Percentiles rank a stretch among this genome's conserved stretches.
Evolutionary conservation across 1,284 basidiomycete genomes (phyloP).

Genomic region (Ustilago cynodontis): DNA sequence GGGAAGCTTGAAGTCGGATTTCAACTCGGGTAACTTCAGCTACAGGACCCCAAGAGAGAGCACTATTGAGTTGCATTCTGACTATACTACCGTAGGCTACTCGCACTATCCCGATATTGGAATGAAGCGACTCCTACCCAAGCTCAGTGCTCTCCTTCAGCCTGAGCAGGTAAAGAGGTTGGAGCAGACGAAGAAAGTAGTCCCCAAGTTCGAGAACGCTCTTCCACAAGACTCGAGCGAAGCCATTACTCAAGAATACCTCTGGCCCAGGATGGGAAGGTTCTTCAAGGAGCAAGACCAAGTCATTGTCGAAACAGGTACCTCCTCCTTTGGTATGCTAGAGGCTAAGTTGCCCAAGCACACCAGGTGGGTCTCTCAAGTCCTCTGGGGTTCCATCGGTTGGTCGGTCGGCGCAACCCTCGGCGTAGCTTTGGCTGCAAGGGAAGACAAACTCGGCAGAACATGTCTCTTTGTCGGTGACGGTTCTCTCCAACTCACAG

Average conservation of each 20-base stretch:
- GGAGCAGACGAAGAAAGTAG: slow-evolving; percentile 27
- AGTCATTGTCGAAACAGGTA: slow-evolving; percentile 65
- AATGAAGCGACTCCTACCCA: slow-evolving; percentile 61
- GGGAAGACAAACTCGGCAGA: slow-evolving; percentile 75
- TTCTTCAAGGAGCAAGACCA: slow-evolving; percentile 77
- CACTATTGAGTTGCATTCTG: slow-evolving; percentile 81
- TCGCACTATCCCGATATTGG: slow-evolving; percentile 72
- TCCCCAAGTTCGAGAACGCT: slow-evolving; percentile 36
- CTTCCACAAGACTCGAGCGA: slow-evolving; percentile 22
- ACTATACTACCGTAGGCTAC: slow-evolving; percentile 67
- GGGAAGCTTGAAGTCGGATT: slow-evolving; percentile 85
- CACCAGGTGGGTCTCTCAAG: slow-evolving; percentile 70
- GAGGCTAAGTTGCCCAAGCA: slow-evolving; percentile 42
- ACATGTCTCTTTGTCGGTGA: slow-evolving; percentile 86
- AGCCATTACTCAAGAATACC: slow-evolving; percentile 70
- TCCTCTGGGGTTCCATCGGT: slow-evolving; percentile 88
- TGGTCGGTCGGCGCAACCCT: slow-evolving; percentile 80
- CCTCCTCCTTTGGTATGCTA: slow-evolving; percentile 49
- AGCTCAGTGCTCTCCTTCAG: slow-evolving; percentile 45
- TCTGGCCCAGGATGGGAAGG: slow-evolving; percentile 85
- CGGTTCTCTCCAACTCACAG: slow-evolving; percentile 73
- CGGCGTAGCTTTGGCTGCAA: slow-evolving; percentile 82
- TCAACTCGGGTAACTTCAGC: slow-evolving; percentile 83
- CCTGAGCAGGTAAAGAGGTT: slow-evolving; percentile 15
- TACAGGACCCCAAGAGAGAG: slow-evolving; percentile 51